phyloP scores from a whole-genome alignment of 176 grass and related monocot species.

The Carex cristatella region DNA sequence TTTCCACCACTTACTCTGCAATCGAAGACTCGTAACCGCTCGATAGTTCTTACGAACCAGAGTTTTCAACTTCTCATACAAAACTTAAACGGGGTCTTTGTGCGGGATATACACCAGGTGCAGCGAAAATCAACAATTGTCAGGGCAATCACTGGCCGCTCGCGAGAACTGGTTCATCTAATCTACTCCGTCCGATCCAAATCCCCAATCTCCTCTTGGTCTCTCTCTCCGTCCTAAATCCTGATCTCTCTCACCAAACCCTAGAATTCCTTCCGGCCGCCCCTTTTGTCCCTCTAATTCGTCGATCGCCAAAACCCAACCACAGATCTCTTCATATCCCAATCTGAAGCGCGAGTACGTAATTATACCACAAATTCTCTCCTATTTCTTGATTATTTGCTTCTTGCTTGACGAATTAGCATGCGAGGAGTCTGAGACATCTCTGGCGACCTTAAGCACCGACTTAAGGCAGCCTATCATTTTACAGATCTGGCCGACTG shows the following conservation, averaged over 20 bases:
- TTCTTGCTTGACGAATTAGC: background rate
- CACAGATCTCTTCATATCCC: background rate
- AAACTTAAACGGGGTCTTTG: background rate
- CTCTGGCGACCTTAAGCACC: background rate
- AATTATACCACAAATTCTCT: background rate
- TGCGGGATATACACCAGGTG: constrained; percentile 5
- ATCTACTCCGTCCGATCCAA: constrained; percentile 20
- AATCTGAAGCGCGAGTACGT: background rate
- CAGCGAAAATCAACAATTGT: background rate
- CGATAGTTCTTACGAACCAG: background rate
- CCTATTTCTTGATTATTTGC: background rate
- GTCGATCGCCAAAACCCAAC: background rate
- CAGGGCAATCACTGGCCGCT: background rate
- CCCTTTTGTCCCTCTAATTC: background rate
- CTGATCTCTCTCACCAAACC: constrained; percentile 13
- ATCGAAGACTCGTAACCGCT: no score
- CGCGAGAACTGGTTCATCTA: background rate
- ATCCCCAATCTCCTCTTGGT: background rate
- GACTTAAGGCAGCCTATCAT: background rate
- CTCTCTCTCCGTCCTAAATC: background rate
- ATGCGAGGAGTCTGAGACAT: background rate
- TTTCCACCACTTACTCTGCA: no score
- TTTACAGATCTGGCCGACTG: background rate
- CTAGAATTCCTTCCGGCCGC: constrained; percentile 14
- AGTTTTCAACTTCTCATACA: background rate